Evolutionary conservation across 257 asterid genomes (phyloP).

Genomic region (Solanum neorickii): DNA sequence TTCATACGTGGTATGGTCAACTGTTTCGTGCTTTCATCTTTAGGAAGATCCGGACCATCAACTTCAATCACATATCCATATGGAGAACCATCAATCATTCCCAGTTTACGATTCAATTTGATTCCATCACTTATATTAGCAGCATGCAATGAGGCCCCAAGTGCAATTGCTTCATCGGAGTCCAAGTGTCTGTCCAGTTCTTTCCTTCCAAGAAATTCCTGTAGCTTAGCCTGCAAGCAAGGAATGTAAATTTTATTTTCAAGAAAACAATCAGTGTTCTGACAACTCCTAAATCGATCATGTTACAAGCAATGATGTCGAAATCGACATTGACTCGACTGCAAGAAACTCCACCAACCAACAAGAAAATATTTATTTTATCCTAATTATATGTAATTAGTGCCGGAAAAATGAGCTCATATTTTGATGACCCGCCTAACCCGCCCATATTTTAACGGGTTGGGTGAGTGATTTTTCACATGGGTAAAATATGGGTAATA

Average conservation of each 20-base stretch:
- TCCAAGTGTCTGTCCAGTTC: constrained; percentile 93
- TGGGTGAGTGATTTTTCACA: too few species aligned
- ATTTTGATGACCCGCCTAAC: too few species aligned
- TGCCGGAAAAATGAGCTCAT: too few species aligned
- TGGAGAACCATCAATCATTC: constrained; percentile 94
- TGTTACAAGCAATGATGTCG: neutral
- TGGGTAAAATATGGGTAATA: too few species aligned
- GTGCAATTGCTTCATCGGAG: constrained; percentile 92
- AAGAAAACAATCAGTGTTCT: neutral
- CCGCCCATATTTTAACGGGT: too few species aligned
- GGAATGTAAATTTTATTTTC: neutral
- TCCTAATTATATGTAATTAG: neutral
- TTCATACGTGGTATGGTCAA: constrained; percentile 89
- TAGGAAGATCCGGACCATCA: constrained; percentile 68
- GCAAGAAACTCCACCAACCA: neutral
- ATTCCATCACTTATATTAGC: constrained; percentile 99
- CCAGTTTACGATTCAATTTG: constrained; percentile 93
- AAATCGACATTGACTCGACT: neutral
- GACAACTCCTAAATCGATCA: neutral
- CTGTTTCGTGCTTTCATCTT: constrained; percentile 79
- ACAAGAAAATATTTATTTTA: neutral
- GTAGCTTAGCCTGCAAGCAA: constrained; percentile 73
- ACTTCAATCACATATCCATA: constrained; percentile 75
- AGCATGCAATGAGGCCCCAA: constrained; percentile 94
- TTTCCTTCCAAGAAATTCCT: constrained; percentile 91